Evolutionary conservation across 2,329 filamentous ascomycete species (phyloP), one percentile per base, ranked within the genome.

Genomic region (Aspergillus melleus): DNA sequence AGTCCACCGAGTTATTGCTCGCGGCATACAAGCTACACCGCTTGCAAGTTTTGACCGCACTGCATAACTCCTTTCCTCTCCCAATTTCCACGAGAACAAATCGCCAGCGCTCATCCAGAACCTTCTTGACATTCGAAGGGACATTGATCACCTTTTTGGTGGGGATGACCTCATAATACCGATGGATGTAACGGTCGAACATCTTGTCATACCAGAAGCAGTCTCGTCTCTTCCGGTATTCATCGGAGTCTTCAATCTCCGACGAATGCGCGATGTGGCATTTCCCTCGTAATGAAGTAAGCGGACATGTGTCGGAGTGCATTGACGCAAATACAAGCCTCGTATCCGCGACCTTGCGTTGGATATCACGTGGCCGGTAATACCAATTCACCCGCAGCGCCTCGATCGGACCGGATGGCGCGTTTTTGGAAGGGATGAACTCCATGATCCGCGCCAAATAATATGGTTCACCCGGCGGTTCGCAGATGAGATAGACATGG

Each of bases 381-480:
- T 94, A 97, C 95, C 95, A 99, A 79, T 99, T 99, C 72, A 98
- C 90, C 67, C 93, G 89, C 70, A 99, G 78, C 47, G 91, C 88
- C 73, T 97, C 94, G 64, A 99, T 88, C 1, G 90, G 88, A 60
- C 87, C 86, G 57, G 82, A 83, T 39, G 82, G 79, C 74, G 93
- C 86, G 72, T 94, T 92, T 69, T 93, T 87, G 71, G 84, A 80
- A 72, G 96, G 92, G 69, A 97, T 81, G 74, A 98, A 98, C 76
- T 99, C 94, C 95, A 99, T 99, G 75, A 99, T 95, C 68, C 95
- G 91, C 64, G 91, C 95, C 65, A 99, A 82, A 76, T 99, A 99
- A 80, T 99, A 99, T 57, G 95, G 95, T 79, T 99, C 95, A 55
- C 95, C 95, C 16, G 95, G 95, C 54, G 95, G 95, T 78, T 99